Evolutionary conservation across 2,329 filamentous ascomycete genomes (phyloP), one percentile per base, ranked within the genome.

Genomic region (Metarhizium guizhouense): DNA sequence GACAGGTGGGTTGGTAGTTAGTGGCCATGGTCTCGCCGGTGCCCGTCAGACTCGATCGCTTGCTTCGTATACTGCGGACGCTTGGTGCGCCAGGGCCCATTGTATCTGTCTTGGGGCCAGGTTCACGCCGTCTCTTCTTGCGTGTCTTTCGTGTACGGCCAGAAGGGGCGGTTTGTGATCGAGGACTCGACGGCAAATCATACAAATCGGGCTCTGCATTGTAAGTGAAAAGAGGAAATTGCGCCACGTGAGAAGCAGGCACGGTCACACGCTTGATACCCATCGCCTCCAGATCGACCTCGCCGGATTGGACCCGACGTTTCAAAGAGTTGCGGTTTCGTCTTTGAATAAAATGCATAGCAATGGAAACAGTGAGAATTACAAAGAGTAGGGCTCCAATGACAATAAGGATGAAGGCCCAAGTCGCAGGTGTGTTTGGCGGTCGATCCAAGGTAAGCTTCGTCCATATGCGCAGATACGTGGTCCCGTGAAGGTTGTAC

Each of bases 231-330:
- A 93, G 70, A 0, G 91, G 90, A 64, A 96, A 86, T 20, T 80
- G 79, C 51, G 88, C 79, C 29, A 97, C 78, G 43, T 90, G 76
- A 8, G 83, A 73, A 49, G 79, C 74, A 1, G 93, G 90, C 0
- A 96, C 88, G 2, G 83, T 89, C 29, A 96, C 72, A 14, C 87
- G 82, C 65, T 90, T 93, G 62, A 96, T 89, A 2, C 91, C 92
- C 61, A 96, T 79, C 3, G 84, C 84, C 70, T 96, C 92, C 3
- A 96, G 76, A 65, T 96, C 89, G 20, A 95, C 85, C 62, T 96
- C 88, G 53, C 93, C 92, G 7, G 77, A 78, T 56, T 83, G 78
- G 16, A 96, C 86, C 13, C 91, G 83, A 51, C 82, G 80, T 52
- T 83, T 82, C 11, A 97, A 74, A 1, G 77, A 77, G 29, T 78